Evolutionary conservation across 148 eudicot species (phyloP).

Genomic region (Amaranthus cruentus): DNA sequence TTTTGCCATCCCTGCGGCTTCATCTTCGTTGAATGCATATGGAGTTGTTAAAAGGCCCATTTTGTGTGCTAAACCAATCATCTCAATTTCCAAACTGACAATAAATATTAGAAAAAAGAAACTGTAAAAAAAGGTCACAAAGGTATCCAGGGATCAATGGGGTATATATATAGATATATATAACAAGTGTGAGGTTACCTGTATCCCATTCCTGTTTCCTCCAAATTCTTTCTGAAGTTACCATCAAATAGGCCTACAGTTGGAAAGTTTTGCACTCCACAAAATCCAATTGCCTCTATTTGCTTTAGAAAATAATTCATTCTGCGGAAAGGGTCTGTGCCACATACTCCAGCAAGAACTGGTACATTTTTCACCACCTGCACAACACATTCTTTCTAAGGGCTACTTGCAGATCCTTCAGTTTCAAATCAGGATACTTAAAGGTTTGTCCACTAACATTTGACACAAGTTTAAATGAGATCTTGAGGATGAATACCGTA

Average conservation of each 20-base stretch:
- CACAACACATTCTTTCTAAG: constrained; percentile 5
- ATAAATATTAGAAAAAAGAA: background rate
- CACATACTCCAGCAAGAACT: constrained; percentile 97
- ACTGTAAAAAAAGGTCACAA: background rate
- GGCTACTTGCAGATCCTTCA: background rate
- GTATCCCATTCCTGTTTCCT: constrained; percentile 99
- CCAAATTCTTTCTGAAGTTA: constrained; percentile 89
- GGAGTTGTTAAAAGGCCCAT: constrained; percentile 95
- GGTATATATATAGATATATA: background rate
- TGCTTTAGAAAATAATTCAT: constrained; percentile 80
- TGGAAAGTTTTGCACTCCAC: constrained; percentile 94
- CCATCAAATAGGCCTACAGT: constrained; percentile 99
- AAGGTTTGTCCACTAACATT: background rate
- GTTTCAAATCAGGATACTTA: background rate
- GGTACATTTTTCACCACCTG: constrained; percentile 90
- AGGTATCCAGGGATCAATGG: background rate
- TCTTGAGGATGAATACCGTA: background rate
- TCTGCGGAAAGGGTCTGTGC: constrained; percentile 90
- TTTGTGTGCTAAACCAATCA: constrained; percentile 82
- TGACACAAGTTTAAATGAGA: background rate
- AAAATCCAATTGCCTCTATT: constrained; percentile 77
- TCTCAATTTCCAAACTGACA: constrained; percentile 80
- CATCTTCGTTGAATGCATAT: constrained; percentile 82
- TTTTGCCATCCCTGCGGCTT: constrained; percentile 82
- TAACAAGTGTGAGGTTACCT: constrained; percentile 34